Conservation (phyloP, 176 grass and related monocot species). For the Aegilops sharonensis region DNA sequence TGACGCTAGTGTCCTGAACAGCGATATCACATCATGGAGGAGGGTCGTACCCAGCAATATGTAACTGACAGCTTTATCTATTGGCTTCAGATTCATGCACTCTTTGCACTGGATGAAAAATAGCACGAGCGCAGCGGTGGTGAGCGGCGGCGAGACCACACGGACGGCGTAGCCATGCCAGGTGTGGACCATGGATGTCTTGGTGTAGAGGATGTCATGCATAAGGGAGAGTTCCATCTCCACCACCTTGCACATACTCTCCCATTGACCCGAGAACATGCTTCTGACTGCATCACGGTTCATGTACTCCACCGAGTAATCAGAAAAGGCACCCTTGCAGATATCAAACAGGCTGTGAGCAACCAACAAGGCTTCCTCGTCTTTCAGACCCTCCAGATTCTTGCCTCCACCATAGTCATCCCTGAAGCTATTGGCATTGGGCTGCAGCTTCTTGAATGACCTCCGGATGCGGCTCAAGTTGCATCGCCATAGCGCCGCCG, state of each 20-base stretch:
- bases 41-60: background rate
- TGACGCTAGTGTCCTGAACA: background rate
- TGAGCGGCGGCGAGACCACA: constrained; percentile 6
- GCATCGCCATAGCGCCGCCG: too few species aligned
- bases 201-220: constrained; percentile 48
- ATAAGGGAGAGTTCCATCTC: constrained; percentile 44
- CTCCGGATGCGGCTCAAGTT: too few species aligned
- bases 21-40: background rate
- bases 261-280: too few species aligned
- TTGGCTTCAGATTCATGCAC: background rate
- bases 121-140: background rate
- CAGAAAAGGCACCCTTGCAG: background rate
- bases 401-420: too few species aligned
- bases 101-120: background rate
- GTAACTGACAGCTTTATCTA: constrained; percentile 36
- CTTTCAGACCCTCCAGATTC: too few species aligned
- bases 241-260: too few species aligned
- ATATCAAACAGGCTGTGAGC: too few species aligned
- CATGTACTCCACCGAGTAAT: background rate
- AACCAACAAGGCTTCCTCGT: background rate
- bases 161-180: constrained; percentile 13
- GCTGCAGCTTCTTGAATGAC: too few species aligned
- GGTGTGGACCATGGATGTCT: constrained; percentile 13
- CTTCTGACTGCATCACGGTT: background rate
- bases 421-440: too few species aligned